Conservation (phyloP, 108 stramenopile species). For the Cylindrotheca closterium region DNA sequence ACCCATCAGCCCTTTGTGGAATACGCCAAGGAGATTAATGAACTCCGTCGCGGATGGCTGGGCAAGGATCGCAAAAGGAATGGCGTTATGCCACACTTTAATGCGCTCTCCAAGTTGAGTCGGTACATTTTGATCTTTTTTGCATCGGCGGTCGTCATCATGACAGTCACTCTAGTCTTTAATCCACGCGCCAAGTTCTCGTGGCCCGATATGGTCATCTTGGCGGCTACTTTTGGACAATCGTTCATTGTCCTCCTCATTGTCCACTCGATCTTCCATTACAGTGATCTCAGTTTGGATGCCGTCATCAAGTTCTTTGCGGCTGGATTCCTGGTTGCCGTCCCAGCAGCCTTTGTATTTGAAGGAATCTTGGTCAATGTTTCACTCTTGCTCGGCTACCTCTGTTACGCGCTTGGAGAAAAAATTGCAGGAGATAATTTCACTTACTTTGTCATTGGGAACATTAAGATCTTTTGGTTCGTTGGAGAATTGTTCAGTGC, state of each 20-base stretch:
- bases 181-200: constrained; percentile 70
- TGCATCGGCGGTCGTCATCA: constrained; percentile 22
- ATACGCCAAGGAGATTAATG: constrained; percentile 77
- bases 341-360: constrained; percentile 70
- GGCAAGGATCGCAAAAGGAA: constrained; percentile 50
- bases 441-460: constrained; percentile 46
- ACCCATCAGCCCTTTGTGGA: constrained; percentile 88
- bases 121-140: constrained; percentile 68
- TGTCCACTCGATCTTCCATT: constrained; percentile 84
- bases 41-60: constrained; percentile 68
- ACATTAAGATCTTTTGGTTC: constrained; percentile 64
- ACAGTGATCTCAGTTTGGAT: constrained; percentile 86
- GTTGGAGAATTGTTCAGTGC: constrained; percentile 76
- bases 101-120: constrained; percentile 68
- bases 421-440: constrained; percentile 47
- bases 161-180: constrained; percentile 51
- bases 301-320: constrained; percentile 87
- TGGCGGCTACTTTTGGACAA: constrained; percentile 77
- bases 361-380: constrained; percentile 70
- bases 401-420: constrained; percentile 39
- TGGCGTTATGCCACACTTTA: constrained; percentile 60
- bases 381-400: constrained; percentile 39
- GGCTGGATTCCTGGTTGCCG: constrained; percentile 80
- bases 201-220: constrained; percentile 70
- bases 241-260: constrained; percentile 72